These are phyloP conservation scores for Microdochium nivale DNA, from an alignment of 2,329 filamentous ascomycete species.

Conservation along the genomic window DNA sequence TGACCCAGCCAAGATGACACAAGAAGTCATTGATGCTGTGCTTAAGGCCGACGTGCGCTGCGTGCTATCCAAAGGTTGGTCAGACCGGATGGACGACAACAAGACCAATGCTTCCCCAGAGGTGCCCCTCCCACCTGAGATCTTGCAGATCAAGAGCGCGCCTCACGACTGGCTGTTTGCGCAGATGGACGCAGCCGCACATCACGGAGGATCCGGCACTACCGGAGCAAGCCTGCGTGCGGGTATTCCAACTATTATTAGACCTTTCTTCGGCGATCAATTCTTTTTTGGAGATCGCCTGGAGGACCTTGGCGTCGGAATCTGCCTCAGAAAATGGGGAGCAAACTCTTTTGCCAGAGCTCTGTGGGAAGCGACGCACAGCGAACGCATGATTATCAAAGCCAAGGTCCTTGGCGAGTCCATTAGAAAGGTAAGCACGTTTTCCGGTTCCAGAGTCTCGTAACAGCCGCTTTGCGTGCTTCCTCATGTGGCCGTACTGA, in stretches of 20 bases:
- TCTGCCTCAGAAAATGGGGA: slow-evolving; percentile 83
- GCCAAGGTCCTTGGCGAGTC: slow-evolving; percentile 74
- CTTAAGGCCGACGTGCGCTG: slow-evolving; percentile 87
- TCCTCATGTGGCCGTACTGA: too few relatives aligned
- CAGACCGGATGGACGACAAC: slow-evolving; percentile 52
- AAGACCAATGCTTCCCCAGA: slow-evolving; percentile 33
- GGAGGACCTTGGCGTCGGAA: slow-evolving; percentile 87
- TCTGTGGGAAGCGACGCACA: slow-evolving; percentile 85
- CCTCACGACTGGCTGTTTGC: slow-evolving; percentile 96
- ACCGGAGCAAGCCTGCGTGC: slow-evolving; percentile 88
- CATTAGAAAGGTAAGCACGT: slow-evolving; percentile 66
- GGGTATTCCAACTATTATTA: slow-evolving; percentile 87
- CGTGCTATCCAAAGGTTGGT: slow-evolving; percentile 95
- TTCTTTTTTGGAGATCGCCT: slow-evolving; percentile 90
- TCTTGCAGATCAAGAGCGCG: slow-evolving; percentile 79
- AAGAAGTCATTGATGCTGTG: slow-evolving; percentile 89
- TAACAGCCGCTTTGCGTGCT: too few relatives aligned
- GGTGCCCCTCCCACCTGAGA: slow-evolving; percentile 67
- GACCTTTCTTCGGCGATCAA: slow-evolving; percentile 96
- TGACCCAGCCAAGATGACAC: slow-evolving; percentile 79
- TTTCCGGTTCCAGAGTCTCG: too few relatives aligned
- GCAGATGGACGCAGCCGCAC: slow-evolving; percentile 87
- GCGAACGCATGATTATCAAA: slow-evolving; percentile 84
- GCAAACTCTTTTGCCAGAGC: slow-evolving; percentile 78
- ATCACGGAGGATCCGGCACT: slow-evolving; percentile 91